Base-by-base conservation (phyloP, 768 basidiomycete genomes). In the Symmetrospora coprosmae region DNA sequence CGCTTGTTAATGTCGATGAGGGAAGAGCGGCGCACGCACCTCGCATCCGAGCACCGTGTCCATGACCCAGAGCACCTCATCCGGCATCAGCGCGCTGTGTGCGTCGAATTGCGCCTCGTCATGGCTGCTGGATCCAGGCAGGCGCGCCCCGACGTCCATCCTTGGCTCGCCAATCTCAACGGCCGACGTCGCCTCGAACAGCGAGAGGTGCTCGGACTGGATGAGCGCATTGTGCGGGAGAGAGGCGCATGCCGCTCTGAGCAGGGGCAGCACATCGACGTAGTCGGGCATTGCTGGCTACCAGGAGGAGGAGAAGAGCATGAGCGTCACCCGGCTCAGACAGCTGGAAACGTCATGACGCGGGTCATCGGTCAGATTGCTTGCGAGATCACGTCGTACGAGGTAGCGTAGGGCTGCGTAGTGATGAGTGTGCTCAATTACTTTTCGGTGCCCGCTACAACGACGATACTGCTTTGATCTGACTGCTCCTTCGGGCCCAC, bases 101-200 rank as follows among this genome's bases (percentile, higher is more conserved):
- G 34, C 13, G 23, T 35, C 5, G 31, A 11, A 41, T 55, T 38
- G 19, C 30, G 38, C 7, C 40, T 6, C 7, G 52, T 27, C 30
- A 55, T 28, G 5, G 7, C 9, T 37, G 30, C 39, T 38, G 37
- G 33, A 19, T 38, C 52, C 14, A 37, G 7, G 41, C 43, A 19
- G 31, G 30, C 21, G 43, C 55, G n/a, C n/a, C 30, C 55, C 55
- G 2, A 30, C 28, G 31, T 58, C 55, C 55, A 58, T 58, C 8
- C 55, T 39, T 30, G 55, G 41, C 19, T 58, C 55, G 9, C 55
- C 55, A 16, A 58, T 43, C 40, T 58, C 55, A 30, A 58, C 37
- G 3, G 41, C 40, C 14, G 55, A 58, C 7, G 55, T 58, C 40
- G 43, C 25, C 30, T 58, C 55, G 31, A 45, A 58, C 6, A 47